These are phyloP conservation scores for Podaxis carcinomalis DNA, from an alignment of 768 basidiomycete genomes.

Conservation along the genomic window DNA sequence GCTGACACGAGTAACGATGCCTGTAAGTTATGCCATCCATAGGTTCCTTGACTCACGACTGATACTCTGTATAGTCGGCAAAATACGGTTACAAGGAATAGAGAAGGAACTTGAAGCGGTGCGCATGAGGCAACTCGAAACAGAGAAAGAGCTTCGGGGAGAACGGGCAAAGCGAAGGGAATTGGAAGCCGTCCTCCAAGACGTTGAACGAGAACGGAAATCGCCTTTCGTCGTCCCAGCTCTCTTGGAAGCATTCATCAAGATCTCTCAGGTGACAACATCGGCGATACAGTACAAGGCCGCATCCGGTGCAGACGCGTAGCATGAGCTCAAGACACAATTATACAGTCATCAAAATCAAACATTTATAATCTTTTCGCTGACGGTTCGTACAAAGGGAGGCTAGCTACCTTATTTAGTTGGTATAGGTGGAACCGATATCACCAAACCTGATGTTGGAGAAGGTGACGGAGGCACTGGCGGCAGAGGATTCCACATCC, in stretches of 20 bases:
- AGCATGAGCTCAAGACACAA: background rate
- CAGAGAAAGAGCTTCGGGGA: conserved; percentile 27
- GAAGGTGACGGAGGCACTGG: conserved; percentile 21
- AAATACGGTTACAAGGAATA: background rate
- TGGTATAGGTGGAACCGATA: conserved; percentile 12
- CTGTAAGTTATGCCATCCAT: background rate
- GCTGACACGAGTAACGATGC: background rate
- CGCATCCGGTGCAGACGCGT: background rate
- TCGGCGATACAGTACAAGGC: conserved; percentile 16
- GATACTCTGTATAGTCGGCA: background rate
- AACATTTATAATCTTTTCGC: background rate
- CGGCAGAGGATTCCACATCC: conserved; percentile 28
- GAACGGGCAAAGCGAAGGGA: conserved; percentile 35
- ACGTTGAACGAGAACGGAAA: conserved; percentile 45
- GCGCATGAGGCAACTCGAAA: background rate
- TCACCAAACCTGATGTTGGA: conserved; percentile 40
- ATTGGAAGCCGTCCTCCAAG: conserved; percentile 40
- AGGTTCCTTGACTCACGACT: background rate
- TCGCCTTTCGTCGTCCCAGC: conserved; percentile 56
- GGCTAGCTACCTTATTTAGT: background rate
- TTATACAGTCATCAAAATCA: background rate
- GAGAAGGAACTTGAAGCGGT: background rate
- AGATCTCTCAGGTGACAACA: conserved; percentile 42
- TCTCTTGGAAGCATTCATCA: conserved; percentile 48
- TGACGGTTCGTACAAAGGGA: background rate